Conservation (phyloP, 345 rosid genomes). For the Cardamine resedifolia region DNA sequence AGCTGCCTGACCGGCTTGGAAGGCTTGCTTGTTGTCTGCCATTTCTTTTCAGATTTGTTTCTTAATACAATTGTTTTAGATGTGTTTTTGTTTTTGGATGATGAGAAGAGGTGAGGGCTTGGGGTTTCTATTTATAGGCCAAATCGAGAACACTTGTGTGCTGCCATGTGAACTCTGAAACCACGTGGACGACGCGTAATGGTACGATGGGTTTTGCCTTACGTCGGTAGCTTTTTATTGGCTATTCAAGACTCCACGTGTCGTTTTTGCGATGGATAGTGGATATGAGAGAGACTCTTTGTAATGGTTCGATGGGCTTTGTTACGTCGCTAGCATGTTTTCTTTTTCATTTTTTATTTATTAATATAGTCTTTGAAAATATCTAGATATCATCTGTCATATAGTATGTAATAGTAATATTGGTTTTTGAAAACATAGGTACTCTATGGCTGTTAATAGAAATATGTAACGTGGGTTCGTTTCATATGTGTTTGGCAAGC, state of each 20-base stretch:
- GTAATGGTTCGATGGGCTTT: too few relatives aligned
- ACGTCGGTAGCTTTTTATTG: constrained; percentile 33
- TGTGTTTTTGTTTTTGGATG: background rate
- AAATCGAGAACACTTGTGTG: background rate
- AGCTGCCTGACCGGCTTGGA: constrained; percentile 55
- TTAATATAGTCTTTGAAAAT: background rate
- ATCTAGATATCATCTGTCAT: background rate
- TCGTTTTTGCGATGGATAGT: background rate
- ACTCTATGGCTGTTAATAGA: background rate
- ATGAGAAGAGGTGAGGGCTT: background rate
- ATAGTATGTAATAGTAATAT: background rate
- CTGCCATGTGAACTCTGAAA: background rate
- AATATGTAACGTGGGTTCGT: constrained; percentile 13
- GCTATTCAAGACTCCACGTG: constrained; percentile 5
- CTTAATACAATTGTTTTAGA: background rate
- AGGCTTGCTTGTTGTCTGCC: constrained; percentile 51
- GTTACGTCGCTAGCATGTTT: too few relatives aligned
- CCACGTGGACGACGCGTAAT: constrained; percentile 18
- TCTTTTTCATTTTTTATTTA: background rate
- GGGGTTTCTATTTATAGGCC: constrained; percentile 18
- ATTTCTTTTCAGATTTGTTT: background rate
- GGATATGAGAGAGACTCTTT: background rate
- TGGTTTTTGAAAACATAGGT: background rate
- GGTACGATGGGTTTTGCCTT: constrained; percentile 28
- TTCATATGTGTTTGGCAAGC: constrained; percentile 1